Evolutionary conservation across 495 filamentous ascomycete species (phyloP), one percentile per base, ranked within the genome.

Genomic region (Physcia stellaris): DNA sequence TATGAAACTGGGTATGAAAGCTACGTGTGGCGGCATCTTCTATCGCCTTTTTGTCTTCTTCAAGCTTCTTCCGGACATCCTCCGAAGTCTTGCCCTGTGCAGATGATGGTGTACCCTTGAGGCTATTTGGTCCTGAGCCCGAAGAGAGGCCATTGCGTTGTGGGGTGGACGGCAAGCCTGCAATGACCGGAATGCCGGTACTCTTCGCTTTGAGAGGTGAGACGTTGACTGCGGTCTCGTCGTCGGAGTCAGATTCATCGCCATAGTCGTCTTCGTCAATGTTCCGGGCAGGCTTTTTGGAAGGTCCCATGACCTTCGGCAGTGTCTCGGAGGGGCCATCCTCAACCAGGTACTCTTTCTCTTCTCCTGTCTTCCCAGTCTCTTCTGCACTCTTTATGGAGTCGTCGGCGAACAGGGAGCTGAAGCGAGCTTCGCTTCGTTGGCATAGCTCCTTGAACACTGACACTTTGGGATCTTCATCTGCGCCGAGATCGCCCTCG

Each of bases 1-100:
- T 95, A 56, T 94, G 90, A 57, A 95, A 92, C 29, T 90, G 56
- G 2, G 84, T 92, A 54, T 92, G 74, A 55, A 93, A 94, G 61
- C 81, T 90, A 41, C 75, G 68, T 63, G 80, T 86, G 17, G 81
- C 90, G 32, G 83, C 80, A 49, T 94, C 85, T 54, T 94, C 87
- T 13, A 83, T 86, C 17, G 82, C 86, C 53, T 81, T 94, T 57
- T 88, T 92, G 53, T 87, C 85, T 53, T 93, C 83, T 57, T 96
- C 86, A 32, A 96, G 62, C 56, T 87, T 80, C 62, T 93, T 93
- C 43, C 87, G 83, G 56, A 86, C 73, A 57, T 93, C 85, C 55
- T 93, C 86, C 1, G 80, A 70, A 15, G 74, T 69, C 56, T 77
- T 74, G 58, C 70, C 57, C 58, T 79, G 70, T 57, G 71, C 41